A percentile compares a stretch with the other conserved stretches of the same genome.
Conservation (phyloP, 306 rosid species). For the Hippophae gyantsensis region DNA sequence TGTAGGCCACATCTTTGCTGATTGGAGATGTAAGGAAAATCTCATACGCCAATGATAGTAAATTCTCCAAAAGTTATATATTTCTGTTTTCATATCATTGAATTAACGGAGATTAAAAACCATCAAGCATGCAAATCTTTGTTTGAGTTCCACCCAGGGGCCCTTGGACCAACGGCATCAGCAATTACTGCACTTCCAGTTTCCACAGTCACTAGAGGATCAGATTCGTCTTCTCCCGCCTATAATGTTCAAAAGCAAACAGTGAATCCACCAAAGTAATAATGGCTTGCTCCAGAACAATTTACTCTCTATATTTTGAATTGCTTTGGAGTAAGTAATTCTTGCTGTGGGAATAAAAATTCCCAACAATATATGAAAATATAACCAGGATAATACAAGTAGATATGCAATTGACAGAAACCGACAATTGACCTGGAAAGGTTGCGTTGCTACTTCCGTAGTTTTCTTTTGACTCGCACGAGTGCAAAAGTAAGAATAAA, state of each 20-base stretch:
- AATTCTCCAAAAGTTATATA: constrained; percentile 4
- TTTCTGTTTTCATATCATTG: not conserved
- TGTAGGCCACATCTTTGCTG: no score
- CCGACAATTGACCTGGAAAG: constrained; percentile 45
- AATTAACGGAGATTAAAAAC: not conserved
- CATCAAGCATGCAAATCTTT: constrained; percentile 48
- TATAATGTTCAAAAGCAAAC: constrained; percentile 24
- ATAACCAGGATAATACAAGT: not conserved
- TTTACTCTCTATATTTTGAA: no score
- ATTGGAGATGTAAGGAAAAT: not conserved
- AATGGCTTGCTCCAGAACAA: no score
- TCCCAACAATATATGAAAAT: not conserved
- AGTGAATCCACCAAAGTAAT: no score
- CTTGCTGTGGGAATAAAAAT: not conserved
- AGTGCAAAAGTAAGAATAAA: constrained; percentile 67
- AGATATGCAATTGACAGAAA: not conserved
- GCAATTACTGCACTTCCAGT: constrained; percentile 35
- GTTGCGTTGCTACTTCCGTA: constrained; percentile 42
- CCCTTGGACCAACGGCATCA: constrained; percentile 30
- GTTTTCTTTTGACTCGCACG: constrained; percentile 69
- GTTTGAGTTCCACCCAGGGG: constrained; percentile 52
- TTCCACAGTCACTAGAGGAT: constrained; percentile 51
- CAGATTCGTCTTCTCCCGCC: constrained; percentile 60
- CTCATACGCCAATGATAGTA: constrained; percentile 27
- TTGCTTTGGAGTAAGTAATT: not conserved